Evolutionary conservation across 176 grass and related monocot species (phyloP).

Genomic region (Oryza coarctata): DNA sequence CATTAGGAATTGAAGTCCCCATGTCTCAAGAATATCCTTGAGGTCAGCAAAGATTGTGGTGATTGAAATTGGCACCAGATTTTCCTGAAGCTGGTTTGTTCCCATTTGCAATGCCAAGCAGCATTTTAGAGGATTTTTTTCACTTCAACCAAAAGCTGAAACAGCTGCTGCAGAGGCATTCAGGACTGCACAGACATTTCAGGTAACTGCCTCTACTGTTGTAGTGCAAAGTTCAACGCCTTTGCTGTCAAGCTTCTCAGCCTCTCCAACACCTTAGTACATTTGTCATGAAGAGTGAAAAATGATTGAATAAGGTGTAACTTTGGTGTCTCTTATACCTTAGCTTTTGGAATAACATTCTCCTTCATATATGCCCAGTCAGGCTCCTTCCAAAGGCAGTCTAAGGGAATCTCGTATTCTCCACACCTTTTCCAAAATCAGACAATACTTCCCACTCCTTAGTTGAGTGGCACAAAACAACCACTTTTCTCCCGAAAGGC

Average conservation of each 20-base stretch:
- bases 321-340: slow-evolving; percentile 90
- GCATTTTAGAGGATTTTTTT: slow-evolving; percentile 93
- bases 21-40: slow-evolving; percentile 99
- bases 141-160: slow-evolving; percentile 96
- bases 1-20: slow-evolving; percentile 92
- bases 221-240: slow-evolving; percentile 92
- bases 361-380: slow-evolving; percentile 99
- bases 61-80: slow-evolving; percentile 70
- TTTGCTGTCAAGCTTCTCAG: slow-evolving; percentile 83
- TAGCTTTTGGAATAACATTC: slow-evolving; percentile 77
- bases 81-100: slow-evolving; percentile 85
- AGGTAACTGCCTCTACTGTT: slow-evolving; percentile 99
- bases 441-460: slow-evolving; percentile 96
- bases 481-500: slow-evolving; percentile 99
- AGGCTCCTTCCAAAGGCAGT: slow-evolving; percentile 95
- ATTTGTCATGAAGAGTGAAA: slow-evolving; percentile 84
- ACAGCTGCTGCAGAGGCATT: slow-evolving; percentile 88
- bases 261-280: slow-evolving; percentile 78
- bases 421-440: slow-evolving; percentile 97
- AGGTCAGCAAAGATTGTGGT: slow-evolving; percentile 82
- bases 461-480: slow-evolving; percentile 83
- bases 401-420: slow-evolving; percentile 95
- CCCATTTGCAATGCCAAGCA: slow-evolving; percentile 92
- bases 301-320: slow-evolving; percentile 81
- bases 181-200: slow-evolving; percentile 90